Evolutionary conservation across 306 rosid genomes (phyloP).

Genomic region (Crotalaria pallida): DNA sequence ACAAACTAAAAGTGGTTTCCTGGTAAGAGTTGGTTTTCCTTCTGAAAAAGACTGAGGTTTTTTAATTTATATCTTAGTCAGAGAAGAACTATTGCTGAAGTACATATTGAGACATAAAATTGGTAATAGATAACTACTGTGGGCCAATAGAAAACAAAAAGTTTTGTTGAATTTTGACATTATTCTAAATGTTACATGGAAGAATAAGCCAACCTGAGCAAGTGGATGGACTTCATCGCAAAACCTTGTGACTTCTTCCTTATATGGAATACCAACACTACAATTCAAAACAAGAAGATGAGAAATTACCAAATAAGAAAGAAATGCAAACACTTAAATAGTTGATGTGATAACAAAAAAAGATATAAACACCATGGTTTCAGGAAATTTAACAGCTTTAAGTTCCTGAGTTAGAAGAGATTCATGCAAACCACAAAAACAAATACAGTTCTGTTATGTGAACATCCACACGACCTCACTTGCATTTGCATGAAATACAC

Average conservation of each 20-base stretch:
- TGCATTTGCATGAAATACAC: too few relatives aligned
- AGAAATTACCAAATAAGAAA: background rate
- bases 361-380: background rate
- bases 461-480: too few relatives aligned
- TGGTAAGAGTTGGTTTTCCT: background rate
- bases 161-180: background rate
- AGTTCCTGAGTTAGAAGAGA: background rate
- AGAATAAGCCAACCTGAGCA: constrained; percentile 33
- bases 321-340: background rate
- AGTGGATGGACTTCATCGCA: constrained; percentile 44
- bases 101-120: background rate
- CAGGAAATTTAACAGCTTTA: background rate
- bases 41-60: background rate
- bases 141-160: background rate
- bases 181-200: background rate
- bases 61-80: background rate
- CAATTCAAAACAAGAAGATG: background rate
- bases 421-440: background rate
- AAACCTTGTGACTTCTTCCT: constrained; percentile 38
- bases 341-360: background rate
- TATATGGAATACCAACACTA: constrained; percentile 55
- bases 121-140: background rate
- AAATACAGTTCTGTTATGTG: background rate
- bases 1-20: background rate
- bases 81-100: background rate